Evolutionary conservation across 1,139 yeast species (phyloP).

Genomic region (Candida sanyaensis): DNA sequence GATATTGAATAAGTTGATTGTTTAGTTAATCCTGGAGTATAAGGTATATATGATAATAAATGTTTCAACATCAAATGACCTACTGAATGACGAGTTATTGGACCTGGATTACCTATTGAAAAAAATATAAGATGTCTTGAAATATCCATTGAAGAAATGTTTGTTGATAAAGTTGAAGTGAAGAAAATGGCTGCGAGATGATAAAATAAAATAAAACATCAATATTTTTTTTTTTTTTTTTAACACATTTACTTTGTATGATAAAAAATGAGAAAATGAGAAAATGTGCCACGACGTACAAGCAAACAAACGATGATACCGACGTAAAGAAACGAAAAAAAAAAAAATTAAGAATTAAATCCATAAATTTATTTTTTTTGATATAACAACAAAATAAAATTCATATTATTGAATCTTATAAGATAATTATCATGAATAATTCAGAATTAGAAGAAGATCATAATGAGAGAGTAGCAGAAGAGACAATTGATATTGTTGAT

Average conservation of each 20-base stretch:
- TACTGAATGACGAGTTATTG: conserved; percentile 38
- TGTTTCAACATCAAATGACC: conserved; percentile 40
- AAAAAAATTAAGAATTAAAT: no score
- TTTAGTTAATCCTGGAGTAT: conserved; percentile 16
- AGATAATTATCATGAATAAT: no score
- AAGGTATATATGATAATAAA: conserved; percentile 13
- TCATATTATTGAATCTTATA: no score
- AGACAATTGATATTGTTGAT: background rate
- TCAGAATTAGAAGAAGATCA: no score
- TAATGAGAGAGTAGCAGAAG: background rate
- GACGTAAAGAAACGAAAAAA: no score
- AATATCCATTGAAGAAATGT: background rate
- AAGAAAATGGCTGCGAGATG: background rate
- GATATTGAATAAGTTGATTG: conserved; percentile 27
- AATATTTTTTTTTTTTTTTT: no score
- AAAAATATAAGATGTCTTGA: conserved; percentile 24
- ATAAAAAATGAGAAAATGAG: no score
- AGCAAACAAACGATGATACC: no score
- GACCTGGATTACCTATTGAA: conserved; percentile 49
- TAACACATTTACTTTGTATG: no score
- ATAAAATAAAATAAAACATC: background rate
- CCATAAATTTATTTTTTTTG: no score
- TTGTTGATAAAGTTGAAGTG: background rate
- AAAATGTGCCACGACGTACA: no score
- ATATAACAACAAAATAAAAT: no score